A percentile compares a stretch with the other conserved stretches of the same genome.
Evolutionary conservation across 345 rosid species (phyloP).

Genomic region (Orychophragmus violaceus): DNA sequence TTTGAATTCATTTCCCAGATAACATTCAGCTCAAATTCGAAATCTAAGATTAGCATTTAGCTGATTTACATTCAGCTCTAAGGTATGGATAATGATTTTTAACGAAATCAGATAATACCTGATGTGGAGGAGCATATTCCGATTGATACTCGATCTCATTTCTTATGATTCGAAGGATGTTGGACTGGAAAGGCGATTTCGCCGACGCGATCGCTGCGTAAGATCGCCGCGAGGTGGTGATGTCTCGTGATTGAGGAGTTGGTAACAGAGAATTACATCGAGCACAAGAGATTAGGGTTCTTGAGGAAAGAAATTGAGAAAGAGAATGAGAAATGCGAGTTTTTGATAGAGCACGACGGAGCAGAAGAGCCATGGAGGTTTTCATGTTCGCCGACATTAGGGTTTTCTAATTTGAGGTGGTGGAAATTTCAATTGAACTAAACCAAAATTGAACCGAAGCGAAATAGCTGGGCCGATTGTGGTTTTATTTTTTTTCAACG

Average conservation of each 20-base stretch:
- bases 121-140: constrained; percentile 53
- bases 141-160: constrained; percentile 54
- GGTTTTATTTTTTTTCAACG: neutral
- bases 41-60: neutral
- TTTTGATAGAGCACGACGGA: constrained; percentile 18
- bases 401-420: constrained; percentile 3
- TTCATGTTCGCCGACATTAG: constrained; percentile 14
- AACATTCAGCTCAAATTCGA: too few species aligned
- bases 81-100: neutral
- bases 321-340: constrained; percentile 1
- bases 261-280: constrained; percentile 9
- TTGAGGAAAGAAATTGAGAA: neutral
- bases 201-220: constrained; percentile 17
- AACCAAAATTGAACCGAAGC: neutral
- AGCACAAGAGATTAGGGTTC: constrained; percentile 8
- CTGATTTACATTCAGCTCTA: neutral
- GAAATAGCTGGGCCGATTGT: neutral
- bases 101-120: constrained; percentile 34
- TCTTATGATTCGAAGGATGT: constrained; percentile 59
- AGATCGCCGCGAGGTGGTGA: constrained; percentile 17
- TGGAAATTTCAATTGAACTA: neutral
- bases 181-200: constrained; percentile 47
- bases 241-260: constrained; percentile 6
- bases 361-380: constrained; percentile 30
- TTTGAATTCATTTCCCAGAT: too few species aligned